Percentiles rank a stretch among this genome's conserved stretches.
These are phyloP conservation scores for Neocucurbitaria cava DNA, from an alignment of 2,329 filamentous ascomycete species.

Conservation along the genomic window DNA sequence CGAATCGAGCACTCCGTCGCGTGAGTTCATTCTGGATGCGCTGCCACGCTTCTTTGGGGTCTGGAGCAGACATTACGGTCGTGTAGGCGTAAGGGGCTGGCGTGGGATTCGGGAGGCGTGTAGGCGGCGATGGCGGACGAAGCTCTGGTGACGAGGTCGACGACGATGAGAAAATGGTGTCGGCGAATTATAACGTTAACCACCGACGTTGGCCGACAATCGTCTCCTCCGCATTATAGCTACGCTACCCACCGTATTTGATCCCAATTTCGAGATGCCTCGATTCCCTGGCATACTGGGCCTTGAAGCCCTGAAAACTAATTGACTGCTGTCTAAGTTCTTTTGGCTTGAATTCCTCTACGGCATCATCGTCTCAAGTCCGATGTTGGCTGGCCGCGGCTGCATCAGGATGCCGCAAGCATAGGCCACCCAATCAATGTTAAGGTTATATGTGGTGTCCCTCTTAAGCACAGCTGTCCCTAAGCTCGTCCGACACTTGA, in stretches of 20 bases:
- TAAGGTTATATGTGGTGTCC: conserved; percentile 31
- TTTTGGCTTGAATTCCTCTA: not conserved
- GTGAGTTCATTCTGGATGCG: conserved; percentile 68
- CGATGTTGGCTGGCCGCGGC: conserved; percentile 17
- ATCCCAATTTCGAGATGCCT: not conserved
- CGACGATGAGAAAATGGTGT: conserved; percentile 35
- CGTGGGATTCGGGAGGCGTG: conserved; percentile 43
- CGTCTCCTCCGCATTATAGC: conserved; percentile 15
- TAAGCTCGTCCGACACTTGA: conserved; percentile 29
- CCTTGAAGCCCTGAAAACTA: not conserved
- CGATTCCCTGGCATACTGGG: not conserved
- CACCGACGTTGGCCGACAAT: conserved; percentile 26
- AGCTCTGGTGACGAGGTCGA: conserved; percentile 37
- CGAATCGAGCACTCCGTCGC: conserved; percentile 53
- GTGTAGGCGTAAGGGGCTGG: conserved; percentile 30
- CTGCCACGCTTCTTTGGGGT: conserved; percentile 71
- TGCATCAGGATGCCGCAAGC: conserved; percentile 28
- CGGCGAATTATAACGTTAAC: conserved; percentile 36
- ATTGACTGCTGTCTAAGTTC: no score
- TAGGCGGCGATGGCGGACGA: conserved; percentile 29
- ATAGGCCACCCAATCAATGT: conserved; percentile 41
- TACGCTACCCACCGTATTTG: no score
- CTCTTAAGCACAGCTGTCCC: conserved; percentile 47
- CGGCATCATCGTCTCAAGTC: conserved; percentile 12
- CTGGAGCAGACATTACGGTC: conserved; percentile 49